Base-by-base conservation (phyloP, 345 rosid species). In the Aquilaria yunnanensis region DNA sequence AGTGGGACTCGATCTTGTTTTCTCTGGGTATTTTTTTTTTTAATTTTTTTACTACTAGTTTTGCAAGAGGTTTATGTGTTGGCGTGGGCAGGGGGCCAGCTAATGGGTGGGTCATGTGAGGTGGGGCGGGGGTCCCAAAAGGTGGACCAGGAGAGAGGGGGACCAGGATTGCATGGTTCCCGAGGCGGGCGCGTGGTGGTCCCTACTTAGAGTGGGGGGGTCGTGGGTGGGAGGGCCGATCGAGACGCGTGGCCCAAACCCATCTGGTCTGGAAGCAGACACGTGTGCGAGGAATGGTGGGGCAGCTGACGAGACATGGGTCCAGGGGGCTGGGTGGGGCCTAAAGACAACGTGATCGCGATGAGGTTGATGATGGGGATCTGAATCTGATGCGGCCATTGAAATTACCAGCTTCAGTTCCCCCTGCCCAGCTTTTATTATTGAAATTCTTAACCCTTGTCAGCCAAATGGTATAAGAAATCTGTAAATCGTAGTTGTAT, bases 161-260 rank as follows among this genome's bases (percentile, higher is more conserved):
- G 62, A 65, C 65, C 71, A 33, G 62, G 60, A 57, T 11, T 10
- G 78, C 83, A 74, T 66, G 62, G 81, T 78, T 73, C 68, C 69
- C 83, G 62, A 78, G 79, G 77, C 67, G 67, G 85, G 73, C 78
- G 70, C 70, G 59, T 70, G 72, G 75, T 81, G 89, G 85, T 78
- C 84, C 87, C 82, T 7, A 23, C 29, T 47, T 34, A 45, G 10
- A 5, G 14, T 14, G 2, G 53, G 51, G 12, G 51, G 51, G 51
- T 12, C 56, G 66, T 51, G 63, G 74, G 57, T 79, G 59, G 75
- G 87, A 78, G 85, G 84, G 74, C 75, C 74, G 68, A 69, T 57
- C 65, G 56, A 70, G 74, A 67, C 14, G 23, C 48, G 69, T 63
- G 73, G 78, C 72, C 60, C 23, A 51, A 63, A 37, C 34, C 30